Base-by-base conservation (phyloP, 768 basidiomycete species). In the Termitomyces sp. region DNA sequence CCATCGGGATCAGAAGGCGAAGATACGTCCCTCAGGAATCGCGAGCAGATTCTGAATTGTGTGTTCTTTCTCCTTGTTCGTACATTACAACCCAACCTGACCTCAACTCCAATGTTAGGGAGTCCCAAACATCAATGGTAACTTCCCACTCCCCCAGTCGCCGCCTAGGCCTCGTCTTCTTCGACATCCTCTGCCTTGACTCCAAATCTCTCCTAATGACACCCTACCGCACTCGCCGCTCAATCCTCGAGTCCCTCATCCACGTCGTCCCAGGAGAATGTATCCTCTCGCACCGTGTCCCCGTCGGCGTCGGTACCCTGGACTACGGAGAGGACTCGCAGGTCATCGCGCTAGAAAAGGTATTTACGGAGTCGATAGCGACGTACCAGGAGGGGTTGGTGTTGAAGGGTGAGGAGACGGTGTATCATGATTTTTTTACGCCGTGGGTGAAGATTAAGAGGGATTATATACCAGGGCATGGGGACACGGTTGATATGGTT, bases 361-460 rank as follows among this genome's bases (percentile, higher is more conserved):
- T 31, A 23, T 88, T 90, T 61, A 77, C 83, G 0, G 64, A 75
- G 5, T 71, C 71, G 16, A 78, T 87, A 46, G 80, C 81, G 1
- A 68, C 78, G 48, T 72, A 75, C 41, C 73, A 88, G 61, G 89
- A 91, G 66, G 89, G 90, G 0, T 66, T 94, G 0, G 85, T 96
- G 1, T 74, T 96, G 54, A 96, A 96, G 66, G 84, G 88, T 0
- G 84, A 80, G 4, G 78, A 81, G 23, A 86, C 88, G 0, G 60
- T 51, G 2, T 95, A 96, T 67, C 85, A 86, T 57, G 86, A 88
- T 62, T 75, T 68, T 62, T 71, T 65, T 5, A 71, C 77, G 57
- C 86, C 87, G 16, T 96, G 94, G 93, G 85, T 95, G 29, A 96
- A 97, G 72, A 65, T 92, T 48, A 92, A 94, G 75, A 84, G 80